phyloP scores from a whole-genome alignment of 179 eudicot species.

The Silene noctiflora region DNA sequence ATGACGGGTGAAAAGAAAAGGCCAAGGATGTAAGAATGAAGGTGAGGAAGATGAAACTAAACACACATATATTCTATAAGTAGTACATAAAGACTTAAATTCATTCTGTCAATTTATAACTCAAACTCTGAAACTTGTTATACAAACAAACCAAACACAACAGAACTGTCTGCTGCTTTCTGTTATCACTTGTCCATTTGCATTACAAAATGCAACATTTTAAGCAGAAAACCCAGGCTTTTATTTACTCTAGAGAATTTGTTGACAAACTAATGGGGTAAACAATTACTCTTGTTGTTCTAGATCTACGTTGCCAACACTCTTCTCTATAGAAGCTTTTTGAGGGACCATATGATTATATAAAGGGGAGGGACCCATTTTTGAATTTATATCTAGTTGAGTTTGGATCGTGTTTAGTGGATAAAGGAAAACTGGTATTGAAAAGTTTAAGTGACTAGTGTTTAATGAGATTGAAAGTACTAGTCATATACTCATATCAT shows the following conservation, averaged over 20 bases:
- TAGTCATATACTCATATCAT: too few relatives aligned
- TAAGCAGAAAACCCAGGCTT: background rate
- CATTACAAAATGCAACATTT: constrained; percentile 2
- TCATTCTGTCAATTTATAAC: constrained; percentile 20
- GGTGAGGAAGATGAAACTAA: background rate
- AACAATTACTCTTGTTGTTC: background rate
- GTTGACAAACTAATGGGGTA: constrained; percentile 1
- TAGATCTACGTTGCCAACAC: background rate
- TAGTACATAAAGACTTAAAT: constrained; percentile 15
- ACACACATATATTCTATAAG: constrained; percentile 5
- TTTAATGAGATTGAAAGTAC: too few relatives aligned
- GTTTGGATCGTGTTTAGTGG: too few relatives aligned
- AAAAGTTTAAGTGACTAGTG: too few relatives aligned
- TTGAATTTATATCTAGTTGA: background rate
- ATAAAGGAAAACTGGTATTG: too few relatives aligned
- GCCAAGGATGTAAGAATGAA: background rate
- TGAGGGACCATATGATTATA: background rate
- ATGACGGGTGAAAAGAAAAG: background rate
- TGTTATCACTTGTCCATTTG: background rate
- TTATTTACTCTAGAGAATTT: background rate
- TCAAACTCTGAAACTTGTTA: constrained; percentile 1
- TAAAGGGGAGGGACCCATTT: background rate
- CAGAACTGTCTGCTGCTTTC: constrained; percentile 2
- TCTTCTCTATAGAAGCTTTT: background rate
- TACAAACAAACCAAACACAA: constrained; percentile 1